These are phyloP conservation scores for Tetrahymena thermophila DNA, from an alignment of 73 alveolate genomes.

Conservation along the genomic window DNA sequence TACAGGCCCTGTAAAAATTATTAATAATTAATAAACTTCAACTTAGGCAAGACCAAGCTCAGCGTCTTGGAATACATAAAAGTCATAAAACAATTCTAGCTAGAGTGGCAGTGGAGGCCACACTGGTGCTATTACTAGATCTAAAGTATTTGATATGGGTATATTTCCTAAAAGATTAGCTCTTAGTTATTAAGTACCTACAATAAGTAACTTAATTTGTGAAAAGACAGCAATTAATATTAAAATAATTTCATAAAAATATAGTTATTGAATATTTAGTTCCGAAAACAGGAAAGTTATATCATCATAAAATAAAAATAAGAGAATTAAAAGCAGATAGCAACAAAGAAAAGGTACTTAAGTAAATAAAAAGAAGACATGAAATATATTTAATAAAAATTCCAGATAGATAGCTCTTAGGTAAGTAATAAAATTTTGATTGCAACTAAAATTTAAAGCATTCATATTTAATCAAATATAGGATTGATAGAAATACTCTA, in stretches of 20 bases:
- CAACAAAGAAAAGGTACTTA: slow-evolving; percentile 59
- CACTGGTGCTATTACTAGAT: background rate
- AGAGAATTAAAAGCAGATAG: slow-evolving; percentile 63
- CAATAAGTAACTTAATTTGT: background rate
- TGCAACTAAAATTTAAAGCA: background rate
- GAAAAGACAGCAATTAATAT: background rate
- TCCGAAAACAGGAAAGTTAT: slow-evolving; percentile 77
- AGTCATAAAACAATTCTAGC: background rate
- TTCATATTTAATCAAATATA: background rate
- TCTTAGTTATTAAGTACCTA: background rate
- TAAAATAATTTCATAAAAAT: background rate
- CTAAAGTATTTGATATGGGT: background rate
- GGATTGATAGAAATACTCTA: background rate
- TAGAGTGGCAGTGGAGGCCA: background rate
- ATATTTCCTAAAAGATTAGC: background rate
- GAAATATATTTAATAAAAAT: slow-evolving; percentile 56
- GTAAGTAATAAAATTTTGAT: slow-evolving; percentile 3
- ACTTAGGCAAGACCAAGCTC: background rate
- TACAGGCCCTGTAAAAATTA: background rate
- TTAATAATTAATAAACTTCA: background rate
- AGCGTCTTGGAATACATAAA: background rate
- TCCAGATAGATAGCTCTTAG: slow-evolving; percentile 15
- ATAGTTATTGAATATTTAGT: slow-evolving; percentile 72
- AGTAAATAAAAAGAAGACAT: slow-evolving; percentile 72
- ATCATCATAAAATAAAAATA: slow-evolving; percentile 82